Base-by-base conservation (phyloP, 1,284 basidiomycete species). In the Apiotrichum mycotoxinovorans region DNA sequence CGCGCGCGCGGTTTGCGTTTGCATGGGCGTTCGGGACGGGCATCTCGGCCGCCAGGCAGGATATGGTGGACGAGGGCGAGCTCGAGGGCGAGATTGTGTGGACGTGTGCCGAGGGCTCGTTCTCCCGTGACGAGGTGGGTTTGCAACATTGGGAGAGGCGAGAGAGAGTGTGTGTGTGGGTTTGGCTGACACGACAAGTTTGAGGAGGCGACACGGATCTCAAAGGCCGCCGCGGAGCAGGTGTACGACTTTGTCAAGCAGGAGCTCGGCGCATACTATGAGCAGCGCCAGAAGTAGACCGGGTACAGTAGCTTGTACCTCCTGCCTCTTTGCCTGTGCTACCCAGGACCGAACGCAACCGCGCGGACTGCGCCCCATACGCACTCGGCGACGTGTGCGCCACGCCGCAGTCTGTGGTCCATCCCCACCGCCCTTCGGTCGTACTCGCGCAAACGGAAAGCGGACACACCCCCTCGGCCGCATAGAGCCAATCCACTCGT, bases 1-100 rank as follows among this genome's bases (percentile, higher is more conserved):
- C 88, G 4, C 72, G 71, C 14, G 80, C 80, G 15, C 75, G 87
- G 18, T 80, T 85, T 33, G 83, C 81, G 1, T 75, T 80, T 44
- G 78, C 64, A 26, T 75, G 79, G 72, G 76, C 76, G n/a, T 78
- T 77, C 44, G 74, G 77, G 0, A 54, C 65, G 7, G 70, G 71
- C 5, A 58, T 77, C 22, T 54, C 66, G 63, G 70, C 82, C 80
- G 61, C 73, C 70, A 58, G 68, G 79, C 35, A 14, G 3, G 37
- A 41, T 2, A 41, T 26, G 26, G 65, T 82, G 79, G 48, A 70
- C 81, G 26, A 77, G 79, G 40, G 81, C 68, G 81, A 80, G 18
- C 77, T 74, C 18, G 79, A 73, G 30, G 79, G 74, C 40, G 80
- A 82, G 52, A 66, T 80, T 25, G 76, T 79, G 17, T 78, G 76